Conservation (phyloP, 257 asterid species). For the Solanum clarkiae region DNA sequence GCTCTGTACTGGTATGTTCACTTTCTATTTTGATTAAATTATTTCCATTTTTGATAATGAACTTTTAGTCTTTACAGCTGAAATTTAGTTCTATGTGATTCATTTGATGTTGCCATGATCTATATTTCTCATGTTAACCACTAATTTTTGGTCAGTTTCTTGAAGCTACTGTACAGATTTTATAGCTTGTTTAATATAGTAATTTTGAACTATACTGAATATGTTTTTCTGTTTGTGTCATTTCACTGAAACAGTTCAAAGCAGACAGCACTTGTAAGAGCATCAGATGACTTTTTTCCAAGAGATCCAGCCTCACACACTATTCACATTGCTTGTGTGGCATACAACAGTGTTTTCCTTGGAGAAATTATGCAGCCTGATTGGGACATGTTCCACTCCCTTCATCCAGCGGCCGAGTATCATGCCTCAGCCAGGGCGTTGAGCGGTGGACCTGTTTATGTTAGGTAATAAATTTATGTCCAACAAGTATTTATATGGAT, state of each 20-base stretch:
- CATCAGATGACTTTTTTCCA: slow-evolving; percentile 85
- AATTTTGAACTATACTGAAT: neutral
- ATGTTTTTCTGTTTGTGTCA: neutral
- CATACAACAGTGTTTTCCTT: slow-evolving; percentile 64
- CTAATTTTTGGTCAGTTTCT: neutral
- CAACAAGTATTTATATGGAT: neutral
- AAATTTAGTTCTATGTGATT: neutral
- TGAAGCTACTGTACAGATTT: neutral
- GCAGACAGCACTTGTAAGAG: slow-evolving; percentile 68
- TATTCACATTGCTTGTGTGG: slow-evolving; percentile 73
- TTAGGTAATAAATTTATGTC: slow-evolving; percentile 29
- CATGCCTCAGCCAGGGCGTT: slow-evolving; percentile 79
- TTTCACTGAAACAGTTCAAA: slow-evolving; percentile 52
- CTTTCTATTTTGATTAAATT: neutral
- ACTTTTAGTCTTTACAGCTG: neutral
- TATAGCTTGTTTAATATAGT: neutral
- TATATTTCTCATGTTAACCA: neutral
- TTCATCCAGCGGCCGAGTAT: slow-evolving; percentile 82
- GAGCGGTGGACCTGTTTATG: slow-evolving; percentile 82
- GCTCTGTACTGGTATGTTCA: slow-evolving; percentile 61
- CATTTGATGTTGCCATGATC: neutral
- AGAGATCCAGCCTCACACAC: slow-evolving; percentile 71
- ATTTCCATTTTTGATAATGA: neutral
- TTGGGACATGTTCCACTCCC: slow-evolving; percentile 93
- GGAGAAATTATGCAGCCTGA: slow-evolving; percentile 79